Conservation (phyloP, 768 basidiomycete genomes). For the Suillus luteus region DNA sequence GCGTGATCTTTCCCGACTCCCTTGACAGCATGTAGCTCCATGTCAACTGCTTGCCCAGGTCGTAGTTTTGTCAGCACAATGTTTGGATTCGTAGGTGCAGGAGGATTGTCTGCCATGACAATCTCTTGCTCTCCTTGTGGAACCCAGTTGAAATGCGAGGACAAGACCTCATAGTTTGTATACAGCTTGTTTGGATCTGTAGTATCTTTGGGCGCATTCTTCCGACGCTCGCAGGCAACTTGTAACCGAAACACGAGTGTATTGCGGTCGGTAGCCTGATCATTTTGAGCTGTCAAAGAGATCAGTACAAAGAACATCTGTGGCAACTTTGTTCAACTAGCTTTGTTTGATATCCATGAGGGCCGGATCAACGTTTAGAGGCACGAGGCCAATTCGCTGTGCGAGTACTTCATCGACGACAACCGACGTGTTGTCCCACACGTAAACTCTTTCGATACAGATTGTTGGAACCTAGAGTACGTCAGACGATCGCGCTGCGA, state of each 20-base stretch:
- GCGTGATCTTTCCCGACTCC: slow-evolving; percentile 94
- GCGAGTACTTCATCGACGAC: slow-evolving; percentile 93
- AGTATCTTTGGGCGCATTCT: slow-evolving; percentile 50
- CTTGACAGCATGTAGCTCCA: slow-evolving; percentile 90
- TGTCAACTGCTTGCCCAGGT: slow-evolving; percentile 85
- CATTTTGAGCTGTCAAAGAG: slow-evolving; percentile 38
- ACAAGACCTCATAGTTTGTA: slow-evolving; percentile 66
- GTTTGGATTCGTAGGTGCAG: slow-evolving; percentile 71
- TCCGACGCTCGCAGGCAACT: slow-evolving; percentile 63
- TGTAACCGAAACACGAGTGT: slow-evolving; percentile 86
- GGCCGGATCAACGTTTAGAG: slow-evolving; percentile 83
- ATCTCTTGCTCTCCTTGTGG: slow-evolving; percentile 80
- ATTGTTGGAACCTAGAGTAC: slow-evolving; percentile 78
- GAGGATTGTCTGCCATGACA: slow-evolving; percentile 54
- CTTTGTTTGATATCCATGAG: slow-evolving; percentile 59
- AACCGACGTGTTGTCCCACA: slow-evolving; percentile 94
- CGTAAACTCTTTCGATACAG: slow-evolving; percentile 86
- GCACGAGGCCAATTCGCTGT: slow-evolving; percentile 90
- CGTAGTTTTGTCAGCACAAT: slow-evolving; percentile 91
- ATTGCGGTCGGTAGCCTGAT: slow-evolving; percentile 81
- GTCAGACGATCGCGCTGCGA: slow-evolving; percentile 10
- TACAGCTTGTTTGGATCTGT: slow-evolving; percentile 67
- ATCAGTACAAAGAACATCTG: not conserved
- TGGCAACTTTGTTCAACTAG: slow-evolving; percentile 22
- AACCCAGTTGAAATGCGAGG: slow-evolving; percentile 70